phyloP scores from a whole-genome alignment of 306 rosid genomes.

The Casuarina glauca region DNA sequence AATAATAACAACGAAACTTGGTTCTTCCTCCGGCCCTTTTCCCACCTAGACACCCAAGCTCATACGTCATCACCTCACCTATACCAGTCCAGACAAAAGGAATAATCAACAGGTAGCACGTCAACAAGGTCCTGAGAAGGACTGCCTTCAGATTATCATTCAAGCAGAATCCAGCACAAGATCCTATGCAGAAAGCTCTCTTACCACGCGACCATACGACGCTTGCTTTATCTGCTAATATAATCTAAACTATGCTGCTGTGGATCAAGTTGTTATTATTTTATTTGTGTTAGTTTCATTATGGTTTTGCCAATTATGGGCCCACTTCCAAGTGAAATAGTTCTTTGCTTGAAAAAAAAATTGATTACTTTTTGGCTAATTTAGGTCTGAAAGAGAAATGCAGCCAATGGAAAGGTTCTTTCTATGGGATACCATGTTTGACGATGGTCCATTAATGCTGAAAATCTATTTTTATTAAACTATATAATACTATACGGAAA shows the following conservation, averaged over 20 bases:
- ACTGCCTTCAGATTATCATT: constrained; percentile 29
- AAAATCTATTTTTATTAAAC: constrained; percentile 32
- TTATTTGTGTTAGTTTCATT: neutral
- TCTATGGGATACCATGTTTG: constrained; percentile 31
- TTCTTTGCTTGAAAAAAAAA: neutral
- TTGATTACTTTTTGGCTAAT: constrained; percentile 4
- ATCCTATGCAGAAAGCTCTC: constrained; percentile 35
- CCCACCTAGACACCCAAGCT: too few species aligned
- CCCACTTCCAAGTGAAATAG: neutral
- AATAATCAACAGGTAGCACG: neutral
- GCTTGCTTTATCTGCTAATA: constrained; percentile 15
- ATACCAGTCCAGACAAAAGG: neutral
- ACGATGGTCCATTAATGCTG: constrained; percentile 10
- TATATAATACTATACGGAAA: constrained; percentile 38
- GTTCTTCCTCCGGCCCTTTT: too few species aligned
- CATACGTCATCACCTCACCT: neutral
- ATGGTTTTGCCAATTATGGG: constrained; percentile 14
- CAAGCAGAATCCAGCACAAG: constrained; percentile 48
- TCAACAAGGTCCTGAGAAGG: neutral
- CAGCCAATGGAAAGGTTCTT: constrained; percentile 38
- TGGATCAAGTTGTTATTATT: neutral
- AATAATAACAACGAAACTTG: neutral
- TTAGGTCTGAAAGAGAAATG: constrained; percentile 25
- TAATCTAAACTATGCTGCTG: too few species aligned
- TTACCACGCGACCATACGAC: constrained; percentile 62